Evolutionary conservation across 2,329 filamentous ascomycete genomes (phyloP).

Genomic region (Aspergillus quadricinctus): DNA sequence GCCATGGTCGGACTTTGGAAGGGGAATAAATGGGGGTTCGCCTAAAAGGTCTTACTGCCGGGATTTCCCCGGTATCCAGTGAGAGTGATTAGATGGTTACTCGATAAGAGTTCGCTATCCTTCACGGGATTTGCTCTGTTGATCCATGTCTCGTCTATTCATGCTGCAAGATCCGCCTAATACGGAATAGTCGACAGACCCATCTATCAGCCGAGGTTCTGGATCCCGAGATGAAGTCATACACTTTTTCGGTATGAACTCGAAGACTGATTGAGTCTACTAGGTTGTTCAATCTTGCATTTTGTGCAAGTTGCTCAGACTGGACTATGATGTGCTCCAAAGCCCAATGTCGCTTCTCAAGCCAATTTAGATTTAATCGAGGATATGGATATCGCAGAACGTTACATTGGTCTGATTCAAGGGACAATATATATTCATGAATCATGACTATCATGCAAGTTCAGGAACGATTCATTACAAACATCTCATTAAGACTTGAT

Average conservation of each 20-base stretch:
- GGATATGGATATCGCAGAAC: too few species aligned
- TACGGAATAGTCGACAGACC: too few species aligned
- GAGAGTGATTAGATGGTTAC: too few species aligned
- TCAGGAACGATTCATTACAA: too few species aligned
- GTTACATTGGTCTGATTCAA: too few species aligned
- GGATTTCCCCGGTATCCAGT: background rate
- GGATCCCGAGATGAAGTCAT: background rate
- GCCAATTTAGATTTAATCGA: too few species aligned
- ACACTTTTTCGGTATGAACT: background rate
- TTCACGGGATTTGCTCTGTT: background rate
- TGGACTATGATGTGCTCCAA: background rate
- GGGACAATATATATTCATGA: too few species aligned
- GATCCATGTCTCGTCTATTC: background rate
- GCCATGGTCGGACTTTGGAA: background rate
- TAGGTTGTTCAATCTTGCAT: too few species aligned
- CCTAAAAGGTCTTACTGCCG: background rate
- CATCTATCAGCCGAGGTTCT: background rate
- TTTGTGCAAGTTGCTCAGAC: too few species aligned
- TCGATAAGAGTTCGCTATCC: background rate
- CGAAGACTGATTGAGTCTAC: background rate
- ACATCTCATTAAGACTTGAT: too few species aligned
- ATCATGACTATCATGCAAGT: too few species aligned
- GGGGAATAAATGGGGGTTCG: background rate
- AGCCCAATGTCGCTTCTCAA: background rate
- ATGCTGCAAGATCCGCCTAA: too few species aligned